Conservation (phyloP, 208 protist genomes). For the Kentomonas sorsogonicus region DNA sequence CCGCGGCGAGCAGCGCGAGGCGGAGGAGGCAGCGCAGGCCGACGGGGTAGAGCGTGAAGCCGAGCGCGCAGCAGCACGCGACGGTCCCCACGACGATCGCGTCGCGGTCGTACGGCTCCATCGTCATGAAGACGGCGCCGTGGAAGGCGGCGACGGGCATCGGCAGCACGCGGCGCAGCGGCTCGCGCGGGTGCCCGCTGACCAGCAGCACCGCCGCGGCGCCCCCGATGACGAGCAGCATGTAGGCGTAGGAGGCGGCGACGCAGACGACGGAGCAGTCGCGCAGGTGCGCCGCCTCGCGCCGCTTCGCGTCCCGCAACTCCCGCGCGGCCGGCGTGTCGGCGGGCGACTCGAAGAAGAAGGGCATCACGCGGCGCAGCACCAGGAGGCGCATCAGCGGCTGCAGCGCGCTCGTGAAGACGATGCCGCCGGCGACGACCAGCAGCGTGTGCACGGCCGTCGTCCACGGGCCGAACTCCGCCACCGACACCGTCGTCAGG, state of each 20-base stretch:
- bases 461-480: conserved; percentile 38
- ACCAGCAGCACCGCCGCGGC: conserved; percentile 32
- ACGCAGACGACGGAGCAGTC: conserved; percentile 46
- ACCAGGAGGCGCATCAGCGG: conserved; percentile 62
- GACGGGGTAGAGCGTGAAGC: conserved; percentile 70
- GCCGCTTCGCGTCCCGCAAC: conserved; percentile 33
- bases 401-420: conserved; percentile 64
- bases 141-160: conserved; percentile 60
- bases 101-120: conserved; percentile 48
- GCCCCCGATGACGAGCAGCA: conserved; percentile 28
- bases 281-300: conserved; percentile 36
- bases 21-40: conserved; percentile 51
- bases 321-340: conserved; percentile 40
- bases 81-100: conserved; percentile 36
- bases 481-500: conserved; percentile 58
- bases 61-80: conserved; percentile 44
- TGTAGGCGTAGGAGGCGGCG: conserved; percentile 40
- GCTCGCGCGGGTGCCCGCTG: conserved; percentile 42
- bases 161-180: conserved; percentile 23
- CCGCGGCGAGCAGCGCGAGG: conserved; percentile 28
- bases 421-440: conserved; percentile 54
- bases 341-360: conserved; percentile 23
- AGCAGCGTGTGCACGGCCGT: conserved; percentile 50
- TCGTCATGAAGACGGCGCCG: conserved; percentile 59
- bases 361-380: conserved; percentile 31